Conservation (phyloP, 2,329 filamentous ascomycete species). For the Colletotrichum brevisporum region DNA sequence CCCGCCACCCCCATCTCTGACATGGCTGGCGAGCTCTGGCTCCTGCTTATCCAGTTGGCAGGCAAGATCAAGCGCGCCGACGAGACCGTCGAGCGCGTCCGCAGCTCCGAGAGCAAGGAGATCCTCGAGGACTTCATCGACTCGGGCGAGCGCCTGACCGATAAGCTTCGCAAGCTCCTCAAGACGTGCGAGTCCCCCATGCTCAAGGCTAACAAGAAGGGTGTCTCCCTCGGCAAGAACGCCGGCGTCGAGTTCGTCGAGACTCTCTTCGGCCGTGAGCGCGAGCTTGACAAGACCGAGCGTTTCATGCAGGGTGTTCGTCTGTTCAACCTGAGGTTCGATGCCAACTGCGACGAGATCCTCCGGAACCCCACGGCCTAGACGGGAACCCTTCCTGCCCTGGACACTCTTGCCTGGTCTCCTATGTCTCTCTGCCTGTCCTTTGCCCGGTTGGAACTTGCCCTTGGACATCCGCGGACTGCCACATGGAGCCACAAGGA, state of each 20-base stretch:
- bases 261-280: conserved; percentile 92
- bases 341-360: conserved; percentile 95
- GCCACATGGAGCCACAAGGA: conserved; percentile 24
- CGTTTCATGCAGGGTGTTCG: conserved; percentile 91
- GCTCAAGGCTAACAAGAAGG: conserved; percentile 85
- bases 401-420: conserved; percentile 39
- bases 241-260: conserved; percentile 96
- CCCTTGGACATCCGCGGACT: conserved; percentile 26
- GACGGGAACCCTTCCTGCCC: conserved; percentile 36
- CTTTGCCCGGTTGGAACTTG: conserved; percentile 9
- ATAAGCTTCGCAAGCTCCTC: conserved; percentile 87
- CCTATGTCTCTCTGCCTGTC: conserved; percentile 24
- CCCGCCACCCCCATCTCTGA: conserved; percentile 87
- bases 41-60: conserved; percentile 92
- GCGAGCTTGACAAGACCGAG: conserved; percentile 90
- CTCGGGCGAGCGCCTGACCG: conserved; percentile 87
- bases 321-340: conserved; percentile 93
- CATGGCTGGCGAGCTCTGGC: conserved; percentile 94
- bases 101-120: conserved; percentile 80
- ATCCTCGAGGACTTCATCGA: conserved; percentile 92
- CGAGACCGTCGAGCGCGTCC: conserved; percentile 80
- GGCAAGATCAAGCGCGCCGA: conserved; percentile 95
- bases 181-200: conserved; percentile 95
- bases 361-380: conserved; percentile 73
- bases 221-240: conserved; percentile 86